A percentile compares a stretch with the other conserved stretches of the same genome.
phyloP scores from a whole-genome alignment of 768 basidiomycete species.

The Strobilomyces echinocephalus region DNA sequence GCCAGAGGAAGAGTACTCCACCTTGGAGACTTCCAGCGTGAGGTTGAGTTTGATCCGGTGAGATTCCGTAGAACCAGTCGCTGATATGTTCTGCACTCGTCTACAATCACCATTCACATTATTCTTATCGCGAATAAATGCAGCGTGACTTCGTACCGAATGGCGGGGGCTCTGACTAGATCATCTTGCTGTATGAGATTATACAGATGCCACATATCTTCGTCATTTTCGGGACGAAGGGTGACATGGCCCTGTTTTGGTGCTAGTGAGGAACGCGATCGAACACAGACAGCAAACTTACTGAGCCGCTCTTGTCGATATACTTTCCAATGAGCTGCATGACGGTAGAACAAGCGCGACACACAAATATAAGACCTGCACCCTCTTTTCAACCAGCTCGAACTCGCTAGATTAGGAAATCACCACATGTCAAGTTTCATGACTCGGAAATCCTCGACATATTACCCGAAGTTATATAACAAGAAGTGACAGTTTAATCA shows the following conservation, averaged over 20 bases:
- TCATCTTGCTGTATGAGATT: slow-evolving; percentile 93
- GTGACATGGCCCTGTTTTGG: slow-evolving; percentile 78
- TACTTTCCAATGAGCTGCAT: slow-evolving; percentile 87
- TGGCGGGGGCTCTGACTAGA: slow-evolving; percentile 76
- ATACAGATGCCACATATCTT: slow-evolving; percentile 99
- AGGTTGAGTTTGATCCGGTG: slow-evolving; percentile 82
- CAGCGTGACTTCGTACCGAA: slow-evolving; percentile 49
- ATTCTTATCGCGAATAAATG: not conserved
- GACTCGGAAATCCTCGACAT: too few species aligned
- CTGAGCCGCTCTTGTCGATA: slow-evolving; percentile 80
- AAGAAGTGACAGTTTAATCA: slow-evolving; percentile 26
- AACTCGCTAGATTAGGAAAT: not conserved
- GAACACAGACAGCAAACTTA: slow-evolving; percentile 36
- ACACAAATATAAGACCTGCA: not conserved
- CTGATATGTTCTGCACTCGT: slow-evolving; percentile 82
- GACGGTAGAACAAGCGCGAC: slow-evolving; percentile 4
- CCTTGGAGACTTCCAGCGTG: slow-evolving; percentile 72
- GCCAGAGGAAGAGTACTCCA: slow-evolving; percentile 77
- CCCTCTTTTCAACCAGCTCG: not conserved
- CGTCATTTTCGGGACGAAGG: slow-evolving; percentile 94
- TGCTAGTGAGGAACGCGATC: slow-evolving; percentile 19
- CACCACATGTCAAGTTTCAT: not conserved
- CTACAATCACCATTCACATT: slow-evolving; percentile 34
- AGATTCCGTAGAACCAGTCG: slow-evolving; percentile 92
- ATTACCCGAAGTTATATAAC: too few species aligned